A percentile compares a stretch with the other conserved stretches of the same genome.
Evolutionary conservation across 768 basidiomycete genomes (phyloP).

Genomic region (Pleurotus eryngii): DNA sequence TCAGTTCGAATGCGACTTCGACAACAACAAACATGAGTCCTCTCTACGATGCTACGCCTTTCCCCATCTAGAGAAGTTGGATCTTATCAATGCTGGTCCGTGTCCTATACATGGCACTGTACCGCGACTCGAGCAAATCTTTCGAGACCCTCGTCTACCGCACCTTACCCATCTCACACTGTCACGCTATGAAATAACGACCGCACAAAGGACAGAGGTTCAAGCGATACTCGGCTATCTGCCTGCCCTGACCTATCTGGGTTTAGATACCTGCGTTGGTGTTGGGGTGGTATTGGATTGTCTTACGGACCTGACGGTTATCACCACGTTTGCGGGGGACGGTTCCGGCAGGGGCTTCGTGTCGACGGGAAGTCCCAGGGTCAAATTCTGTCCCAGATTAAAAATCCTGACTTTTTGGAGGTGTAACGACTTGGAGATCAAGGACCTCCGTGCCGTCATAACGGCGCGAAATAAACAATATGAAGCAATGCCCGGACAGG

Average conservation of each 20-base stretch:
- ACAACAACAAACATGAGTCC: neutral
- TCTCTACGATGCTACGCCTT: neutral
- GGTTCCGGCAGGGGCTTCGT: slow-evolving; percentile 9
- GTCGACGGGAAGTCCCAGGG: slow-evolving; percentile 24
- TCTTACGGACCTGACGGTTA: slow-evolving; percentile 34
- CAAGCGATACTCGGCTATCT: slow-evolving; percentile 48
- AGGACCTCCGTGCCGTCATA: slow-evolving; percentile 33
- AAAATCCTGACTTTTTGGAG: slow-evolving; percentile 51
- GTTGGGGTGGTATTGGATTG: slow-evolving; percentile 36
- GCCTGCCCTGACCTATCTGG: slow-evolving; percentile 44
- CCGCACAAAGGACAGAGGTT: slow-evolving; percentile 19
- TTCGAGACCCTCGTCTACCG: slow-evolving; percentile 54
- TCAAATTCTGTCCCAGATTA: slow-evolving; percentile 48
- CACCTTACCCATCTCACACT: slow-evolving; percentile 49
- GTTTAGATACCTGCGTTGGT: slow-evolving; percentile 44
- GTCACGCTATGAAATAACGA: slow-evolving; percentile 39
- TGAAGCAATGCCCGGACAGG: neutral
- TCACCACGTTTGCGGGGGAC: slow-evolving; percentile 11
- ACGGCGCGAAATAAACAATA: slow-evolving; percentile 12
- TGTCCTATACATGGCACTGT: neutral
- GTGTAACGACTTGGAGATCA: slow-evolving; percentile 41
- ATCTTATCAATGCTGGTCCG: neutral
- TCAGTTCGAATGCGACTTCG: neutral
- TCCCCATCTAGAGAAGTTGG: neutral
- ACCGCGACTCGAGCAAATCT: slow-evolving; percentile 48